Evolutionary conservation across 257 asterid species (phyloP).

Genomic region (Phtheirospermum japonicum): DNA sequence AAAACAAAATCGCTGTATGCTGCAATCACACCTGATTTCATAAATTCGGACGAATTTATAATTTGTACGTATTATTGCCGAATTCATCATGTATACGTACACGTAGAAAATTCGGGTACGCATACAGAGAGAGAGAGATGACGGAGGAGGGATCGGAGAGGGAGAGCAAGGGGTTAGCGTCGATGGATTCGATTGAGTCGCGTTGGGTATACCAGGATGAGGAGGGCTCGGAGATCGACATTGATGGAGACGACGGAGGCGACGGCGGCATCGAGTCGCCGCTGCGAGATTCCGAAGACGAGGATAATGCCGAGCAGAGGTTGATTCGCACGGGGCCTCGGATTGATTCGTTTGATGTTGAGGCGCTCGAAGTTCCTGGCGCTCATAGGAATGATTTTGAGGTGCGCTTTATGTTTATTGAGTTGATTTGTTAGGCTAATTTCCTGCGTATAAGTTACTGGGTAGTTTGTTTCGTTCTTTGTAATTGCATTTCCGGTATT

Average conservation of each 20-base stretch:
- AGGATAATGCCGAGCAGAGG: constrained; percentile 71
- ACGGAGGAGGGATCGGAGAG: constrained; percentile 87
- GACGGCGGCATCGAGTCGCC: constrained; percentile 45
- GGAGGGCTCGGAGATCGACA: constrained; percentile 53
- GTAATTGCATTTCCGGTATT: constrained; percentile 17
- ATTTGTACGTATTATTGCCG: constrained; percentile 9
- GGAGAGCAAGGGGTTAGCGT: constrained; percentile 62
- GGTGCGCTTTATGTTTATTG: constrained; percentile 36
- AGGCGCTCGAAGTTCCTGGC: constrained; percentile 94
- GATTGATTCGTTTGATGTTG: constrained; percentile 94
- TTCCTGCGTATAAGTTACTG: too few relatives aligned
- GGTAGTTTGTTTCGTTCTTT: background rate
- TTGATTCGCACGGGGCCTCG: constrained; percentile 95
- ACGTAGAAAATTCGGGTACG: constrained; percentile 18
- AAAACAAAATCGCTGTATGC: too few relatives aligned
- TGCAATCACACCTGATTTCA: constrained; percentile 14
- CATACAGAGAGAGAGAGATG: constrained; percentile 33
- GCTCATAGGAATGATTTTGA: constrained; percentile 73
- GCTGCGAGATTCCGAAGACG: constrained; percentile 68
- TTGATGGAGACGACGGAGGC: constrained; percentile 43
- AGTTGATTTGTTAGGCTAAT: background rate
- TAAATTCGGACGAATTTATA: background rate
- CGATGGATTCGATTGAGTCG: constrained; percentile 90
- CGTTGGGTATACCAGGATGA: constrained; percentile 96
- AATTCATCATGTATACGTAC: constrained; percentile 37